A percentile compares a stretch with the other conserved stretches of the same genome.
Conservation (phyloP, 139 green algal genomes). For the Picochlorum sp. region DNA sequence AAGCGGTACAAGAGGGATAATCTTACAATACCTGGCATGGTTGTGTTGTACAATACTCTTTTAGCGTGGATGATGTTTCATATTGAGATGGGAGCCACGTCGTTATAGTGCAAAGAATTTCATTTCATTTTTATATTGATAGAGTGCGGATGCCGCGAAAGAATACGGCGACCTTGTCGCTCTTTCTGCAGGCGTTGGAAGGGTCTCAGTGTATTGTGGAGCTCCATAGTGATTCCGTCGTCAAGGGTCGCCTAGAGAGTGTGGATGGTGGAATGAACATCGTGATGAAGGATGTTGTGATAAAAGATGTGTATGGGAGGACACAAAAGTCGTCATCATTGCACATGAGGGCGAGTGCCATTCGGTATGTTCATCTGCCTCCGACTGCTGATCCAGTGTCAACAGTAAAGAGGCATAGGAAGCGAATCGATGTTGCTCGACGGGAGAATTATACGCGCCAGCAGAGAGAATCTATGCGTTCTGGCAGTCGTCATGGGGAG, state of each 20-base stretch:
- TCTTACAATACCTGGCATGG: constrained; percentile 6
- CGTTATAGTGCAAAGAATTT: constrained; percentile 1
- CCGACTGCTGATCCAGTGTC: constrained; percentile 17
- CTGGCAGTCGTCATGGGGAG: no score
- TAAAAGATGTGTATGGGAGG: constrained; percentile 17
- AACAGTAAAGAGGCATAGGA: constrained; percentile 13
- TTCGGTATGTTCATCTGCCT: constrained; percentile 37
- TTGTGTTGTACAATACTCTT: constrained; percentile 21
- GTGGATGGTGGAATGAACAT: constrained; percentile 36
- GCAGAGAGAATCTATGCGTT: neutral
- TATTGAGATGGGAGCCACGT: constrained; percentile 20
- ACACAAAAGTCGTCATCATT: constrained; percentile 7
- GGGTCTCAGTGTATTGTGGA: constrained; percentile 34
- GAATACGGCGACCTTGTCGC: constrained; percentile 1
- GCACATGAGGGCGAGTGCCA: constrained; percentile 16
- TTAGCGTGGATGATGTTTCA: constrained; percentile 27
- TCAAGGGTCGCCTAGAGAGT: constrained; percentile 24
- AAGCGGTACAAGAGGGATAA: constrained; percentile 5
- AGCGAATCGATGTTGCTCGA: constrained; percentile 4
- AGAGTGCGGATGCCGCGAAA: neutral
- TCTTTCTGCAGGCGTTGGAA: constrained; percentile 37
- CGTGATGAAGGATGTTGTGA: constrained; percentile 13
- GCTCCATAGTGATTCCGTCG: constrained; percentile 28
- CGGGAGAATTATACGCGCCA: constrained; percentile 9
- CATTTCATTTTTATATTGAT: neutral